Percentiles rank a stretch among this genome's conserved stretches.
These are phyloP conservation scores for Phytophthora brassicae DNA, from an alignment of 352 stramenopile genomes.

Conservation along the genomic window DNA sequence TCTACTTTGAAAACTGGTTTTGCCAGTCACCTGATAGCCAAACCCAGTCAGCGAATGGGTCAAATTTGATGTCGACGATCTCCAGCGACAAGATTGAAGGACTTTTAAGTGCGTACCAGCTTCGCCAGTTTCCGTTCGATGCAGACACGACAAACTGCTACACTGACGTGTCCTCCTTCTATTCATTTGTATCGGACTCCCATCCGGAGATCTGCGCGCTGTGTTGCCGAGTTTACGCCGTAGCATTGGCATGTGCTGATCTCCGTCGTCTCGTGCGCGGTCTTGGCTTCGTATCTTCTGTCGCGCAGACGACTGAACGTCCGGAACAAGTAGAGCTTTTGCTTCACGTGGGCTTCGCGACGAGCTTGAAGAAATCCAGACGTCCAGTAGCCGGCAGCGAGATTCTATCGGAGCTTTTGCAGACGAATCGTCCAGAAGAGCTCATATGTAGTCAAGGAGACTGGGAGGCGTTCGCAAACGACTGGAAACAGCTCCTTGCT, in stretches of 20 bases:
- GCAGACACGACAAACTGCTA: slow-evolving; percentile 71
- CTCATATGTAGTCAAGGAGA: slow-evolving; percentile 56
- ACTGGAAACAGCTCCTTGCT: slow-evolving; percentile 57
- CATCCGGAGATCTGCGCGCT: slow-evolving; percentile 79
- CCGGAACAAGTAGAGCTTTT: slow-evolving; percentile 56
- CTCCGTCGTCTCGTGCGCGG: slow-evolving; percentile 56
- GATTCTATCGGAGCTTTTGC: slow-evolving; percentile 25
- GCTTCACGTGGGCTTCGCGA: slow-evolving; percentile 72
- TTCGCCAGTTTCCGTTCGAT: slow-evolving; percentile 77
- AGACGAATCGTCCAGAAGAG: slow-evolving; percentile 35
- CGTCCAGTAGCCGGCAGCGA: not conserved
- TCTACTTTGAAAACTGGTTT: slow-evolving; percentile 78
- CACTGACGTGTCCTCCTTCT: slow-evolving; percentile 81
- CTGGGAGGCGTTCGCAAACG: slow-evolving; percentile 57
- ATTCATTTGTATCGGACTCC: slow-evolving; percentile 82
- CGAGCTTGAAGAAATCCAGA: slow-evolving; percentile 41
- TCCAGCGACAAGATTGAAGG: slow-evolving; percentile 40
- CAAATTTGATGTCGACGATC: slow-evolving; percentile 17
- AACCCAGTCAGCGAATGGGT: not conserved
- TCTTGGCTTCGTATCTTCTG: slow-evolving; percentile 62
- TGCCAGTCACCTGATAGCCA: slow-evolving; percentile 17
- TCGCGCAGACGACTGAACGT: slow-evolving; percentile 49
- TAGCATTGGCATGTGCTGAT: slow-evolving; percentile 61
- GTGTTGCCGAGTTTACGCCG: slow-evolving; percentile 74
- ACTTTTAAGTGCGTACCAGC: slow-evolving; percentile 64